Evolutionary conservation across 2,329 filamentous ascomycete species (phyloP), one percentile per base, ranked within the genome.

Genomic region (Talaromyces marneffei): DNA sequence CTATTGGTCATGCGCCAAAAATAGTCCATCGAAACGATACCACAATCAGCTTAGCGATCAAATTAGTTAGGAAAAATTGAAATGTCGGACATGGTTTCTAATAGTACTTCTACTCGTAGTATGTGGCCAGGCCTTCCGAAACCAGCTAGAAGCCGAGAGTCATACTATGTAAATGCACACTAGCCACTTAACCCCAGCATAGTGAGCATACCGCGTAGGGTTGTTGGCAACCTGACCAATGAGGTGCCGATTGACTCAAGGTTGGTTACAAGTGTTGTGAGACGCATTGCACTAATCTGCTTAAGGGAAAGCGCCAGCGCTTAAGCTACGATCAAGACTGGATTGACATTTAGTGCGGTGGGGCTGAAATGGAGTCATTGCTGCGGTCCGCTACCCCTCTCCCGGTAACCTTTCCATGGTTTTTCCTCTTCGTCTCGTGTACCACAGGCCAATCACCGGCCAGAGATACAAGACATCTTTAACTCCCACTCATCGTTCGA

Each of bases 191-290:
- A 52, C 8, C 48, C 60, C 60, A n/a, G n/a, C n/a, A n/a, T n/a
- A n/a, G n/a, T n/a, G n/a, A n/a, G n/a, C n/a, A n/a, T n/a, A n/a
- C n/a, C 62, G 55, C 54, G 59, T 55, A 53, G 39, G 55, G 42
- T 46, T 46, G 20, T 27, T 46, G 42, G 27, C n/a, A n/a, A 7
- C 8, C 14, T 23, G 44, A 35, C 61, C 61, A 58, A 63, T 61
- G 25, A 54, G 27, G 10, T 6, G 23, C 20, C 8, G 23, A 16
- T 46, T 6, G 14, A 46, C 42, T 25, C 42, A 46, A 46, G 14
- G 23, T 46, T 27, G 54, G 23, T 44, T 29, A 39, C 44, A 42
- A 48, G 44, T n/a, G 39, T 27, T n/a, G 42, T 27, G 42, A 46
- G 42, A 46, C 23, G 20, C 42, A 46, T 27, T 2, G 2, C 12